These are phyloP conservation scores for Linnemannia zychae DNA, from an alignment of 192 early-diverging fungal species.

Conservation along the genomic window DNA sequence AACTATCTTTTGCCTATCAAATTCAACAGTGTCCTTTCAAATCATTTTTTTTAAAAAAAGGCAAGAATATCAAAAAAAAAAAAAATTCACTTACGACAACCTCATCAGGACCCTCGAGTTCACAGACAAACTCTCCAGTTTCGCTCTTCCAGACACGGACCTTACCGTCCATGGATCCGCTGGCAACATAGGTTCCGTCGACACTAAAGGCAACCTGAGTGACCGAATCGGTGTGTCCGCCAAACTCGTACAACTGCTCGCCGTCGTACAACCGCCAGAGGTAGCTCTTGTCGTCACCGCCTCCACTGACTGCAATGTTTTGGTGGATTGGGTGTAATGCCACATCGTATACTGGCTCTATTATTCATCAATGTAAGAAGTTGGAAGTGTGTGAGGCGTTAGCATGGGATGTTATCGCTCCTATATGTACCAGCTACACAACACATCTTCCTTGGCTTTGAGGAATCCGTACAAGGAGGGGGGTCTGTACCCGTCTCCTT, in stretches of 20 bases:
- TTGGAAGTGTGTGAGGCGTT: background rate
- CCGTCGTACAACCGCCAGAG: conserved; percentile 91
- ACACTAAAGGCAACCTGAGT: conserved; percentile 83
- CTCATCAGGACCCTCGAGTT: conserved; percentile 92
- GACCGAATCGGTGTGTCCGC: conserved; percentile 91
- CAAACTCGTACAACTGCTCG: conserved; percentile 77
- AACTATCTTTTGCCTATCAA: background rate
- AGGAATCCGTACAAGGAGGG: too few relatives aligned
- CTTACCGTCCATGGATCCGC: conserved; percentile 97
- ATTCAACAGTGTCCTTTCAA: background rate
- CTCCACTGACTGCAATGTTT: conserved; percentile 83
- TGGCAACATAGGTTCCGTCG: conserved; percentile 88
- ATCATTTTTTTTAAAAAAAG: background rate
- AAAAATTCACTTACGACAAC: conserved; percentile 71
- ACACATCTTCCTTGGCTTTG: too few relatives aligned
- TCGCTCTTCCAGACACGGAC: conserved; percentile 79
- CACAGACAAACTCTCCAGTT: conserved; percentile 70
- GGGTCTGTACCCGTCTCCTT: too few relatives aligned
- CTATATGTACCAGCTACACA: too few relatives aligned
- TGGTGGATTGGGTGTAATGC: conserved; percentile 83
- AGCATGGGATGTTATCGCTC: background rate
- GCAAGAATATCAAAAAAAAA: background rate
- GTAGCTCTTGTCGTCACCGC: conserved; percentile 93
- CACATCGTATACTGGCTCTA: conserved; percentile 90
- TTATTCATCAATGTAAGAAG: background rate